Evolutionary conservation across 208 protist genomes (phyloP), one percentile per base, ranked within the genome.

Genomic region (Leishmania tarentolae): DNA sequence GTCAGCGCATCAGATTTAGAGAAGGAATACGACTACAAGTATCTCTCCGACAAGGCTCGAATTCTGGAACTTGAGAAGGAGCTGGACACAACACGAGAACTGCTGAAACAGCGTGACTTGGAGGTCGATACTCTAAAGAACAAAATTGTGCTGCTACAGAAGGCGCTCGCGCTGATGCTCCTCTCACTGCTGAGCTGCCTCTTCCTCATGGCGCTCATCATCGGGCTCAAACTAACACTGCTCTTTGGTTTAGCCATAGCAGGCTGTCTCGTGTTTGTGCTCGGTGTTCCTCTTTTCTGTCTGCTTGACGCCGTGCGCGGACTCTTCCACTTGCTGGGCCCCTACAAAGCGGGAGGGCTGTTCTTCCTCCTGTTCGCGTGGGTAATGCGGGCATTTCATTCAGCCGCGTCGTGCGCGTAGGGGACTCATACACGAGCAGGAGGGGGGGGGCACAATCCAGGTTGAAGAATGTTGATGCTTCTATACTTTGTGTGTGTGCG

Each of bases 211-310:
- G 80, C 84, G 17, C 63, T 94, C 50, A 15, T 95, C 40, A 71
- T 97, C 28, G 92, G 91, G 17, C 61, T 91, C 37, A 94, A 95
- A 80, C 68, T 94, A 57, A 90, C 89, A 15, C 69, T 96, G 66
- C 40, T 93, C 35, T 81, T 85, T 42, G 75, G 71, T 44, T 40
- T 78, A 5, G 47, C 52, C 8, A 78, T 93, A 24, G 47, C 83
- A 35, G 61, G 76, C 44, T 56, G 75, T 37, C 65, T 94, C 31
- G 68, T 87, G 11, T 76, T 90, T 46, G 69, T 86, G 37, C 82
- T 95, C 3, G 65, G 86, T 0, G 87, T 95, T n/a, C 90, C 92
- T 11, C 73, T 95, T 0, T 31, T 80, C 19, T 35, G 96, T 40
- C 37, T 97, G 17, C 66, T 90, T 5, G 86, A 87, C 44, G 91